Evolutionary conservation across 2,329 filamentous ascomycete genomes (phyloP), one percentile per base, ranked within the genome.

Genomic region (Pyricularia sp.): DNA sequence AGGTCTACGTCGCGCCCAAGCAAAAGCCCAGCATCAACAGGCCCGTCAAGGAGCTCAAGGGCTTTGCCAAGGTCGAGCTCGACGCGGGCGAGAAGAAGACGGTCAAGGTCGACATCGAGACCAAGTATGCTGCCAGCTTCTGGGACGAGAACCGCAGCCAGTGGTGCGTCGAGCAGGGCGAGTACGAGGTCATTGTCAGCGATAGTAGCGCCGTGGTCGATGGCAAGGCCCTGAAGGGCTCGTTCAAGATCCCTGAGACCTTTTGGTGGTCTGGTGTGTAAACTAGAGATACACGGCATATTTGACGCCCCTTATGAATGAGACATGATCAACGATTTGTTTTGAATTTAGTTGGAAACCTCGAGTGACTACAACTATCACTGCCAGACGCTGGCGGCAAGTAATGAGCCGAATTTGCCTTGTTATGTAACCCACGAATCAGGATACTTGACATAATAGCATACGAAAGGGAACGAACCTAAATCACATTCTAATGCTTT

Each of bases 261-360:
- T 81, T 80, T 67, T 89, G 84, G 80, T 91, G 88, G 88, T 81
- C 80, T 65, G 87, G 88, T 0, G 66, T 90, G 66, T 88, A 49
- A 24, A n/a, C 2, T 19, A 13, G 24, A 40, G 26, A 62, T 35
- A 19, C 3, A 6, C 30, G 24, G 55, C 24, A 7, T 12, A 4
- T 28, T 19, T 59, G 16, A 26, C 24, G 26, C 16, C 26, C 30
- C 12, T 59, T 30, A 13, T 59, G 22, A 59, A 59, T 59, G 55
- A 59, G 55, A 59, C 28, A 59, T 28, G 55, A 59, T 59, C 1
- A 16, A 59, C 19, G 24, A 59, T 19, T 9, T 28, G 28, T 59
- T 59, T 28, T 19, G 4, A 19, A 59, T 10, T 19, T 30, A 5
- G 2, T 1, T 4, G 26, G 19, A 19, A 12, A 28, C 4, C 8